These are phyloP conservation scores for Takashimella tepidaria DNA, from an alignment of 1,284 basidiomycete species.

Conservation along the genomic window DNA sequence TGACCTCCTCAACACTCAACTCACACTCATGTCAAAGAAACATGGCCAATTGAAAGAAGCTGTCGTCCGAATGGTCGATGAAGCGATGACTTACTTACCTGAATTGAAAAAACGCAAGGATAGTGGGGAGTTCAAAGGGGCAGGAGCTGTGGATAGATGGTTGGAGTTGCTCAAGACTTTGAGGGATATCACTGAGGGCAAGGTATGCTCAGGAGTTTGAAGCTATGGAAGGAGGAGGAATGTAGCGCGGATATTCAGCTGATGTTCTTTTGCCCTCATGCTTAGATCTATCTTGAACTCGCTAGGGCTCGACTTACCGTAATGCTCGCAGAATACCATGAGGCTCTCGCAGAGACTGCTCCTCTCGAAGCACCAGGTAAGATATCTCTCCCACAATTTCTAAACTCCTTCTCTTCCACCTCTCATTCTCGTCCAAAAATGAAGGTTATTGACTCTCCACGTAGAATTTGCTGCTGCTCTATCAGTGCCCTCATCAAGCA, in stretches of 20 bases:
- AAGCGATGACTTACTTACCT: slow-evolving; percentile 71
- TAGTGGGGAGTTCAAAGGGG: slow-evolving; percentile 33
- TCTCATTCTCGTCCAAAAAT: background rate
- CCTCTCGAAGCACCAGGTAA: slow-evolving; percentile 38
- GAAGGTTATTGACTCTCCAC: background rate
- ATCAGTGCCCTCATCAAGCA: background rate
- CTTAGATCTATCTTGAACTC: slow-evolving; percentile 92
- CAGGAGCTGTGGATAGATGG: slow-evolving; percentile 68
- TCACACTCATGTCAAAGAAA: slow-evolving; percentile 81
- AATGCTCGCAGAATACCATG: slow-evolving; percentile 74
- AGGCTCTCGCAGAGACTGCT: slow-evolving; percentile 54
- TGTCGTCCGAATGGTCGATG: slow-evolving; percentile 85
- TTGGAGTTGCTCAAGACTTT: slow-evolving; percentile 82
- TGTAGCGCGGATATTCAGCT: background rate
- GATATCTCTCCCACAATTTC: slow-evolving; percentile 1
- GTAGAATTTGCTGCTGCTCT: slow-evolving; percentile 2
- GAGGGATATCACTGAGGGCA: slow-evolving; percentile 89
- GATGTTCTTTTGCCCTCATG: background rate
- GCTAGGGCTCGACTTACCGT: slow-evolving; percentile 90
- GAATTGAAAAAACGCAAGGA: slow-evolving; percentile 54
- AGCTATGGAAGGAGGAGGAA: background rate
- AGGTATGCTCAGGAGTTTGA: slow-evolving; percentile 55
- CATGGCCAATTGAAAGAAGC: slow-evolving; percentile 94
- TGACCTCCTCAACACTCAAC: slow-evolving; percentile 64
- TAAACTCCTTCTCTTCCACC: background rate